Conservation (phyloP, 257 asterid genomes). For the Plantago ovata region DNA sequence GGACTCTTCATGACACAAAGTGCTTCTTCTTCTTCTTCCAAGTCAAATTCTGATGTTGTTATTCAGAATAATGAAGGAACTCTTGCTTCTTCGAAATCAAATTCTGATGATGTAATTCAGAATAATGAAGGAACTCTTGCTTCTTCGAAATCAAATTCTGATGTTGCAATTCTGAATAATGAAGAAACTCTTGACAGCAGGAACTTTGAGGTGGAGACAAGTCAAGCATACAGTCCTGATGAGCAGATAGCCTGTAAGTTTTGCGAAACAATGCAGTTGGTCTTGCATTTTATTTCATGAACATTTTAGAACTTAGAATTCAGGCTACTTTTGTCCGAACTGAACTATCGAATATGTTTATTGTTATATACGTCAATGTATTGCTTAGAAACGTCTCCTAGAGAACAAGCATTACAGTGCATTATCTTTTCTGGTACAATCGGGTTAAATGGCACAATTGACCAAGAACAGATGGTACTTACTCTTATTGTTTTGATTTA, state of each 20-base stretch:
- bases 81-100: constrained; percentile 30
- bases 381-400: too few species aligned
- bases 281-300: background rate
- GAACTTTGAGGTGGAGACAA: constrained; percentile 24
- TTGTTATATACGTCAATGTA: too few species aligned
- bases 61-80: background rate
- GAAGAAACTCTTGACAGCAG: constrained; percentile 23
- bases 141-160: too few species aligned
- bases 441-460: too few species aligned
- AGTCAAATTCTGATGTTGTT: background rate
- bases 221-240: constrained; percentile 28
- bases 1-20: constrained; percentile 45
- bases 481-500: too few species aligned
- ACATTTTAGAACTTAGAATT: background rate
- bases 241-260: constrained; percentile 37
- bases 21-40: constrained; percentile 21
- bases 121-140: constrained; percentile 14
- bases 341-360: too few species aligned
- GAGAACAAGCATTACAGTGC: too few species aligned
- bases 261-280: constrained; percentile 2
- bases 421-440: too few species aligned
- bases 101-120: background rate
- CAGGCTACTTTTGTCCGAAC: too few species aligned
- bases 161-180: too few species aligned
- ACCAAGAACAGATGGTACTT: too few species aligned